phyloP scores from a whole-genome alignment of 2,329 filamentous ascomycete species.

The Zelopaecilomyces penicillatus region DNA sequence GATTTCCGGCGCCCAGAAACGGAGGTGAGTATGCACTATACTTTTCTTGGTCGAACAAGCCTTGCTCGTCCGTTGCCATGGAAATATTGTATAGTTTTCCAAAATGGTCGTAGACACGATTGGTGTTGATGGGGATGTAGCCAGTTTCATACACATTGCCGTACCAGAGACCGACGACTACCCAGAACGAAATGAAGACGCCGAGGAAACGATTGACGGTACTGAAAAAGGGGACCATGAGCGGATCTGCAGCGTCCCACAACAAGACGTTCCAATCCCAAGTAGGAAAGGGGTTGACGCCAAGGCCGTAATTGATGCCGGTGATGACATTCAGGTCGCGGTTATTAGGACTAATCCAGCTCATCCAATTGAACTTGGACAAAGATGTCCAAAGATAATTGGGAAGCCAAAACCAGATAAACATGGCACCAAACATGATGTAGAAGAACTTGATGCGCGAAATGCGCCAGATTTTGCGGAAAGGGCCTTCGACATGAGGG shows the following conservation, averaged over 20 bases:
- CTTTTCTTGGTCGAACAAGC: conserved; percentile 35
- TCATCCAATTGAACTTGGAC: conserved; percentile 47
- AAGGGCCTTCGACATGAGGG: conserved; percentile 31
- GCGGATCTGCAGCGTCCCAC: conserved; percentile 34
- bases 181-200: conserved; percentile 44
- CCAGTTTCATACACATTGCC: conserved; percentile 48
- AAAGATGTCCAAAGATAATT: conserved; percentile 45
- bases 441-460: conserved; percentile 45
- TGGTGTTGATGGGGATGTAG: conserved; percentile 46
- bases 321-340: conserved; percentile 33
- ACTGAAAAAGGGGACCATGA: conserved; percentile 47
- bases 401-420: conserved; percentile 52
- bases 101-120: conserved; percentile 42
- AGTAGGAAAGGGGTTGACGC: conserved; percentile 37
- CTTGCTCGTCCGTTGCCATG: conserved; percentile 31
- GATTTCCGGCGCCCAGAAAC: conserved; percentile 40
- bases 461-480: conserved; percentile 35
- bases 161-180: conserved; percentile 51
- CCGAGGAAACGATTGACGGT: conserved; percentile 56
- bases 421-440: conserved; percentile 42
- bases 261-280: conserved; percentile 41
- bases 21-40: conserved; percentile 45
- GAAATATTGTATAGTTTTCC: conserved; percentile 40
- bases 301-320: conserved; percentile 36
- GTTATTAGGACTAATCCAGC: conserved; percentile 45